Percentiles rank a stretch among this genome's conserved stretches.
Evolutionary conservation across 2,329 filamentous ascomycete genomes (phyloP).

Genomic region (Ophiocordyceps robertsii): DNA sequence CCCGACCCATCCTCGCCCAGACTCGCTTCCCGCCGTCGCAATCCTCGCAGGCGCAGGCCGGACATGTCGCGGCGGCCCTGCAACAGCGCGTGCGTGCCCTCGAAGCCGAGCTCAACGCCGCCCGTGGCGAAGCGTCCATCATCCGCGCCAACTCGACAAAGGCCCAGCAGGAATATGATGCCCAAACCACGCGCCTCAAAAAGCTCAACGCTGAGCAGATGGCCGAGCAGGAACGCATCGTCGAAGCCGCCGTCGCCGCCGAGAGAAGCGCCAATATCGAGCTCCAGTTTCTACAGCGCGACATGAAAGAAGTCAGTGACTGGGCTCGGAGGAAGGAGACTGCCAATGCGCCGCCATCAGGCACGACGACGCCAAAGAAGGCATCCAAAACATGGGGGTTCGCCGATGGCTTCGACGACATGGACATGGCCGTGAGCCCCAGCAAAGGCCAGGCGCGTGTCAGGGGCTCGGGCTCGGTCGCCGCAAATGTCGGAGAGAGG

Average conservation of each 20-base stretch:
- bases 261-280: constrained; percentile 54
- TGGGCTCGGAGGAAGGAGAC: constrained; percentile 33
- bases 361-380: constrained; percentile 46
- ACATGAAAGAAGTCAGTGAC: constrained; percentile 47
- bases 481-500: constrained; percentile 32
- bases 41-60: constrained; percentile 13
- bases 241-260: constrained; percentile 52
- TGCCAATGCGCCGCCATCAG: constrained; percentile 9
- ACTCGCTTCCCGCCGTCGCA: constrained; percentile 11
- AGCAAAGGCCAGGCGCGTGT: constrained; percentile 31
- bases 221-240: constrained; percentile 47
- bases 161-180: constrained; percentile 46
- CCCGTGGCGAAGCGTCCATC: constrained; percentile 61
- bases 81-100: constrained; percentile 40
- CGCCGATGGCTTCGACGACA: constrained; percentile 66
- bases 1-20: constrained; percentile 18
- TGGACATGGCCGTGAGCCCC: constrained; percentile 41
- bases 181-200: constrained; percentile 46
- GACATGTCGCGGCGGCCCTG: constrained; percentile 28
- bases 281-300: constrained; percentile 59
- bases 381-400: constrained; percentile 40
- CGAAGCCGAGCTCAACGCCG: constrained; percentile 43
- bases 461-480: constrained; percentile 27
- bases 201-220: constrained; percentile 51
- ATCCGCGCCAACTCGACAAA: constrained; percentile 58